Conservation (phyloP, 495 filamentous ascomycete genomes). For the Tuber indicum region DNA sequence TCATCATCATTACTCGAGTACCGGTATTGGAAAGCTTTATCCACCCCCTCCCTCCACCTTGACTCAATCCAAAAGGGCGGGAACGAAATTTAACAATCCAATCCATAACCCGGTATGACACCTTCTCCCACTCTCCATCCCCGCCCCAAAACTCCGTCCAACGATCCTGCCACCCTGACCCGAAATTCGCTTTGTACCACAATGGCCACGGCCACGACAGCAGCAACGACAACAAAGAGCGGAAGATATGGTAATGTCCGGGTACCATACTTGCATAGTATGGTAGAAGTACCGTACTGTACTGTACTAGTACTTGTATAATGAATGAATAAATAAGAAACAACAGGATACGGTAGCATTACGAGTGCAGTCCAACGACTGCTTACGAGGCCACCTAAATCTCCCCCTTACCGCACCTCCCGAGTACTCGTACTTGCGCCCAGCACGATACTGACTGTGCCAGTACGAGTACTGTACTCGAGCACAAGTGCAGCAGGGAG, state of each 20-base stretch:
- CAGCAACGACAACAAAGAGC: not conserved
- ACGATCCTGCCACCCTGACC: not conserved
- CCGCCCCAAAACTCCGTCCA: not conserved
- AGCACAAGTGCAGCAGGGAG: too few relatives aligned
- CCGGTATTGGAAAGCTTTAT: not conserved
- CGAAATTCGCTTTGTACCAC: not conserved
- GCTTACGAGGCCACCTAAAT: not conserved
- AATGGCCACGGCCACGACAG: not conserved
- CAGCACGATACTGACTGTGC: too few relatives aligned
- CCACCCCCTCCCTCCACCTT: not conserved
- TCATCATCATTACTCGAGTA: too few relatives aligned
- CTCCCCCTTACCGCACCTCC: not conserved
- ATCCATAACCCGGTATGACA: not conserved
- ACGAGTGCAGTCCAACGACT: not conserved
- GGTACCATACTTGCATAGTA: not conserved
- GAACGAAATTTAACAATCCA: not conserved
- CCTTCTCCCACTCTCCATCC: not conserved
- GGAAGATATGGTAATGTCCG: not conserved
- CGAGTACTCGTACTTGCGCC: not conserved
- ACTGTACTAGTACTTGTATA: not conserved
- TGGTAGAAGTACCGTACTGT: not conserved
- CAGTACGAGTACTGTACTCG: not conserved
- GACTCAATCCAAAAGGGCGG: not conserved
- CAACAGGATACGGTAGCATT: not conserved
- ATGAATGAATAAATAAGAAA: not conserved